Evolutionary conservation across 1,284 basidiomycete genomes (phyloP).

Genomic region (Austropuccinia psidii): DNA sequence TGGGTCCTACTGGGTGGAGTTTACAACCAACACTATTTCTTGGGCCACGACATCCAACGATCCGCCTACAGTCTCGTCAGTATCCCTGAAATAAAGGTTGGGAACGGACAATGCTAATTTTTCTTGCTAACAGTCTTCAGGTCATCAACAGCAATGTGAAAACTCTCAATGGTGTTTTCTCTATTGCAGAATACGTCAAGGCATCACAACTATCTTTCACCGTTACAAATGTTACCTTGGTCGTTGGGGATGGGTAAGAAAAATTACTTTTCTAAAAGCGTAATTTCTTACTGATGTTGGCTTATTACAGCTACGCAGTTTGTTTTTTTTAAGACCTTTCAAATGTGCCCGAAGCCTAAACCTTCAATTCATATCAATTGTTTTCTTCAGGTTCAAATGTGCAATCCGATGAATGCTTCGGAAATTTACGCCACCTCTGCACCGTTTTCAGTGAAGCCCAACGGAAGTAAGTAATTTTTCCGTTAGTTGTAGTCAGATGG

Average conservation of each 20-base stretch:
- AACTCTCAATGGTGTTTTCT: slow-evolving; percentile 25
- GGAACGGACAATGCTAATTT: too few species aligned
- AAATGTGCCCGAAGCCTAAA: not conserved
- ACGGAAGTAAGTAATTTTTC: not conserved
- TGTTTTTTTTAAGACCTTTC: not conserved
- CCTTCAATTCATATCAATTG: not conserved
- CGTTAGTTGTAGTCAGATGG: too few species aligned
- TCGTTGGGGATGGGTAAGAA: slow-evolving; percentile 31
- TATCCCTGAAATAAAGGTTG: too few species aligned
- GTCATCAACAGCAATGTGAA: slow-evolving; percentile 16
- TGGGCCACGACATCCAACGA: slow-evolving; percentile 3
- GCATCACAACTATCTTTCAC: slow-evolving; percentile 7
- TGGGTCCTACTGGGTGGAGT: slow-evolving; percentile 24
- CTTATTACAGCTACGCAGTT: not conserved
- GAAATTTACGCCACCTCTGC: slow-evolving; percentile 24
- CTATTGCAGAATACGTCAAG: slow-evolving; percentile 34
- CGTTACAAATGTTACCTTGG: slow-evolving; percentile 31
- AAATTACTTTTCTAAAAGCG: not conserved
- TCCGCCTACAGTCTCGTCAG: slow-evolving; percentile 10
- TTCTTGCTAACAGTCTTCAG: slow-evolving; percentile 24
- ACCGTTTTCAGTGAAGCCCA: slow-evolving; percentile 21
- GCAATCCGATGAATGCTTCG: slow-evolving; percentile 18
- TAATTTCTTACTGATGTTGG: not conserved
- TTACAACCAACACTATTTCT: slow-evolving; percentile 22
- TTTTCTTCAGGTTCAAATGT: slow-evolving; percentile 29